A percentile compares a stretch with the other conserved stretches of the same genome.
Evolutionary conservation across 352 stramenopile genomes (phyloP).

Genomic region (Globisporangium polare): DNA sequence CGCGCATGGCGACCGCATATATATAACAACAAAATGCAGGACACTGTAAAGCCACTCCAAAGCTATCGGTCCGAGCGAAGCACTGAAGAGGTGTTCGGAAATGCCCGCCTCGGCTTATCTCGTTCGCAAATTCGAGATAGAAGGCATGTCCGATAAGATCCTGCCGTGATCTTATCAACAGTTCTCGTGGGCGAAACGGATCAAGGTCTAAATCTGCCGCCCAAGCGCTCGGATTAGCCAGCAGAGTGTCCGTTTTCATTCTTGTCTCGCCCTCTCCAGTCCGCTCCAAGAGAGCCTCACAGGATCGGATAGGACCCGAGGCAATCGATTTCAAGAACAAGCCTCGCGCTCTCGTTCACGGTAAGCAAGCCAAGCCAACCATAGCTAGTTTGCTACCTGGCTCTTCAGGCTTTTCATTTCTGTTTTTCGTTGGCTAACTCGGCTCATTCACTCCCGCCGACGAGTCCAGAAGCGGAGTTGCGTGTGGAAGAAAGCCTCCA

Average conservation of each 20-base stretch:
- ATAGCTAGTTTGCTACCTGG: not conserved
- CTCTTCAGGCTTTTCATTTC: not conserved
- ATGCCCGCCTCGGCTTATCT: not conserved
- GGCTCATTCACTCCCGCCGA: not conserved
- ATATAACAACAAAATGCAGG: too few species aligned
- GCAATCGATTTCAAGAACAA: not conserved
- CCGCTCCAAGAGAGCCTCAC: not conserved
- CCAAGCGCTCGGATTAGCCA: not conserved
- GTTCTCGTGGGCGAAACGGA: not conserved
- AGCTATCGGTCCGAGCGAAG: not conserved
- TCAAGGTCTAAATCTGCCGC: not conserved
- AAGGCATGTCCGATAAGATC: not conserved
- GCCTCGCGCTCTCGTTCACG: not conserved
- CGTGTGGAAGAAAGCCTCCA: not conserved
- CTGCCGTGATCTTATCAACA: not conserved
- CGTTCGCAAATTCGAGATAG: not conserved
- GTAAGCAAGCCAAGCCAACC: not conserved
- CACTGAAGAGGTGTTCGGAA: not conserved
- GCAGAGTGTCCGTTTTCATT: not conserved
- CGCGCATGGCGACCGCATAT: too few species aligned
- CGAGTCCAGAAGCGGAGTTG: not conserved
- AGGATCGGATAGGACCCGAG: conserved; percentile 5
- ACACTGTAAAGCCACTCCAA: too few species aligned
- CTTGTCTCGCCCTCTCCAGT: not conserved
- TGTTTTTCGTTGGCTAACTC: conserved; percentile 7